These are phyloP conservation scores for Penicillium argentinense DNA, from an alignment of 495 filamentous ascomycete species.

Conservation along the genomic window DNA sequence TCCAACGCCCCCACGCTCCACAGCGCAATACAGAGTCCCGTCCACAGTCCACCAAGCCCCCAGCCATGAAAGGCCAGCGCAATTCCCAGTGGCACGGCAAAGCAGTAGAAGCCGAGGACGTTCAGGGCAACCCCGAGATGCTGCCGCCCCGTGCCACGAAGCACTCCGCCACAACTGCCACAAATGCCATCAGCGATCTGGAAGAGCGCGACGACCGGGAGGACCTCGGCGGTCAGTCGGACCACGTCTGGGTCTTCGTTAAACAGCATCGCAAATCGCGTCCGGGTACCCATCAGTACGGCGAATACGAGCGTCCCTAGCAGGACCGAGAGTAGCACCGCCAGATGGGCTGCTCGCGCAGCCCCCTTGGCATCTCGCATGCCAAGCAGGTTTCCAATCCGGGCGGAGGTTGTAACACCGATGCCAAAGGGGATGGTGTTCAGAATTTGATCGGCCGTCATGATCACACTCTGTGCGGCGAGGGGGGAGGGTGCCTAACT, in stretches of 20 bases:
- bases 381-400: conserved; percentile 85
- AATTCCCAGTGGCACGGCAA: conserved; percentile 79
- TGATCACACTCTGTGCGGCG: conserved; percentile 87
- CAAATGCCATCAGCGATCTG: conserved; percentile 91
- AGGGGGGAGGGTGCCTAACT: conserved; percentile 79
- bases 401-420: conserved; percentile 77
- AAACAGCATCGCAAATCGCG: conserved; percentile 80
- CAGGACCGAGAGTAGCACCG: conserved; percentile 70
- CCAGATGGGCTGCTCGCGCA: conserved; percentile 70
- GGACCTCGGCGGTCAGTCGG: conserved; percentile 71
- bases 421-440: conserved; percentile 92
- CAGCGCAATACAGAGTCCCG: conserved; percentile 86
- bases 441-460: conserved; percentile 91
- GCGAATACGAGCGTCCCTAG: conserved; percentile 67
- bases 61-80: conserved; percentile 87
- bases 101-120: conserved; percentile 82
- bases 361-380: conserved; percentile 67
- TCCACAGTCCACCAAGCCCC: conserved; percentile 82
- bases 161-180: conserved; percentile 77
- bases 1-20: conserved; percentile 79
- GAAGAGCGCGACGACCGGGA: conserved; percentile 90
- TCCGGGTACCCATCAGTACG: conserved; percentile 68
- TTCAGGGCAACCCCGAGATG: conserved; percentile 89
- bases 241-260: conserved; percentile 77
- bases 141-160: conserved; percentile 85